A percentile compares a stretch with the other conserved stretches of the same genome.
Evolutionary conservation across 257 asterid genomes (phyloP).

Genomic region (Solanum sparsipilum): DNA sequence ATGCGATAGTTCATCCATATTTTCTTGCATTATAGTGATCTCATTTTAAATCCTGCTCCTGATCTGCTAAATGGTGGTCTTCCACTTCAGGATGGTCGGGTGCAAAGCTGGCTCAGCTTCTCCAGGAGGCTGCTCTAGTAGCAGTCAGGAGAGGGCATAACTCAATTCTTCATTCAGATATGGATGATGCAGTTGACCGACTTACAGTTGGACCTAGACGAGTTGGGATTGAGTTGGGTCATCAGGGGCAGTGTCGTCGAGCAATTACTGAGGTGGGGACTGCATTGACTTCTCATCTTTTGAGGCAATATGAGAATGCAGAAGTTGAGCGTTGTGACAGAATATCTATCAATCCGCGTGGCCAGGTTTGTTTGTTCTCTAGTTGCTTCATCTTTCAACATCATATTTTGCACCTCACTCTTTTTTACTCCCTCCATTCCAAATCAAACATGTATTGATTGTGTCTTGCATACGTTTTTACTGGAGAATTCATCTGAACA

Average conservation of each 20-base stretch:
- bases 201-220: slow-evolving; percentile 95
- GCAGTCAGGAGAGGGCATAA: slow-evolving; percentile 86
- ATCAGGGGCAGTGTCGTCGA: slow-evolving; percentile 91
- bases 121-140: slow-evolving; percentile 98
- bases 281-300: slow-evolving; percentile 80
- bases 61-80: neutral
- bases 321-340: slow-evolving; percentile 82
- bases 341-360: slow-evolving; percentile 88
- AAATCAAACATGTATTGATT: neutral
- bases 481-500: neutral
- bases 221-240: slow-evolving; percentile 64
- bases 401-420: neutral
- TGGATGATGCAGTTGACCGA: slow-evolving; percentile 96
- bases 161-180: slow-evolving; percentile 65
- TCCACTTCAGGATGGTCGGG: slow-evolving; percentile 83
- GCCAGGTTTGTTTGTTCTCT: slow-evolving; percentile 45
- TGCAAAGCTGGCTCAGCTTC: slow-evolving; percentile 93
- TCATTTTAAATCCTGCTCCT: neutral
- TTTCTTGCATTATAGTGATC: neutral
- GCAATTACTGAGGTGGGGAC: slow-evolving; percentile 83
- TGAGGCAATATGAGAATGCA: slow-evolving; percentile 74
- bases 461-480: neutral
- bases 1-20: neutral
- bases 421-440: neutral
- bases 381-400: neutral